Conservation (phyloP, 1,284 basidiomycete species). For the Naganishia cerealis region DNA sequence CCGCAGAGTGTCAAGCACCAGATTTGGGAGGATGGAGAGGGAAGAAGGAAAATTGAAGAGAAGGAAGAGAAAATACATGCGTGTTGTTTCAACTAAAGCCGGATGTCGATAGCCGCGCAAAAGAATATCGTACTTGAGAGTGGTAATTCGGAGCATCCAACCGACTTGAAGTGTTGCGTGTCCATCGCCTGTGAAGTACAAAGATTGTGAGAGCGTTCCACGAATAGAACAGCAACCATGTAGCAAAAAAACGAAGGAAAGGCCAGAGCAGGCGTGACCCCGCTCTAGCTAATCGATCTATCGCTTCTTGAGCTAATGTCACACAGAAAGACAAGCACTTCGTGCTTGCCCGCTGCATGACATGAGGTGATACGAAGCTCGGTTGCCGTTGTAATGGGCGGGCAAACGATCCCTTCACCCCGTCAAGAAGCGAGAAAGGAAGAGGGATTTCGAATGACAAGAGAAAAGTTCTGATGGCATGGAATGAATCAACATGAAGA, state of each 20-base stretch:
- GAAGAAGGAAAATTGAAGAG: slow-evolving; percentile 15
- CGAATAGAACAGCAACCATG: slow-evolving; percentile 18
- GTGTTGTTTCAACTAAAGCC: neutral
- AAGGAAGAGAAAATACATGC: slow-evolving; percentile 10
- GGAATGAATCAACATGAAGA: neutral
- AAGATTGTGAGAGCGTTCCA: slow-evolving; percentile 35
- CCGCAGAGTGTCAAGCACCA: slow-evolving; percentile 55
- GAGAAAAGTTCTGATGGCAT: neutral
- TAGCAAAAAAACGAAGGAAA: slow-evolving; percentile 29
- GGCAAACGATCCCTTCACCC: slow-evolving; percentile 29
- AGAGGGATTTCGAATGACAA: neutral
- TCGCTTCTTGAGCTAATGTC: slow-evolving; percentile 31
- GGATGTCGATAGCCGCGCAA: slow-evolving; percentile 8
- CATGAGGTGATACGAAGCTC: slow-evolving; percentile 31
- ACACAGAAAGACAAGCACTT: slow-evolving; percentile 21
- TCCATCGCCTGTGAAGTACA: slow-evolving; percentile 53
- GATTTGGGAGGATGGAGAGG: slow-evolving; percentile 9
- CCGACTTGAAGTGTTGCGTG: slow-evolving; percentile 29
- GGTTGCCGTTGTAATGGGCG: slow-evolving; percentile 14
- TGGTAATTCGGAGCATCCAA: neutral
- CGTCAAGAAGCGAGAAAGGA: slow-evolving; percentile 29
- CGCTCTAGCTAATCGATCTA: slow-evolving; percentile 26
- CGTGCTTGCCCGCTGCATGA: slow-evolving; percentile 2
- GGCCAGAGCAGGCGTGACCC: slow-evolving; percentile 28
- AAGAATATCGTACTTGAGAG: slow-evolving; percentile 20